These are phyloP conservation scores for Trapa bicornis DNA, from an alignment of 345 rosid genomes.

Conservation along the genomic window DNA sequence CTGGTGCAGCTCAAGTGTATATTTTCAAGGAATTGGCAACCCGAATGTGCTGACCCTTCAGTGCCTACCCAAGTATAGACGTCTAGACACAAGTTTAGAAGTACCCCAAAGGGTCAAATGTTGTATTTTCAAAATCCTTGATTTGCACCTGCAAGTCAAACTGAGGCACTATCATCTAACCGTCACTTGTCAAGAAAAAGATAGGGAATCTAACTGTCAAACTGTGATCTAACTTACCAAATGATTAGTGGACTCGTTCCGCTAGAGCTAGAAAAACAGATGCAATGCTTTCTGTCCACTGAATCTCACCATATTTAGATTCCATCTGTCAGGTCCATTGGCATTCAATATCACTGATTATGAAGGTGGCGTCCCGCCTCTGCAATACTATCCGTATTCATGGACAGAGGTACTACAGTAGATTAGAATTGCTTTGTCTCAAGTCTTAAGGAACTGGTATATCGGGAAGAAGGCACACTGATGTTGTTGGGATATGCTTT, in stretches of 20 bases:
- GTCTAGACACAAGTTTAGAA: neutral
- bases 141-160: neutral
- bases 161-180: neutral
- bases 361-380: conserved; percentile 22
- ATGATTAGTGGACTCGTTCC: too few relatives aligned
- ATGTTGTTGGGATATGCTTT: neutral
- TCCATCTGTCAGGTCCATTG: conserved; percentile 17
- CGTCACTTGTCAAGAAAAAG: too few relatives aligned
- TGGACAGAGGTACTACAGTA: conserved; percentile 22
- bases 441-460: neutral
- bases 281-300: too few relatives aligned
- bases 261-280: too few relatives aligned
- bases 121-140: too few relatives aligned
- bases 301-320: neutral
- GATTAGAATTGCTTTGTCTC: neutral
- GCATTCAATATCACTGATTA: conserved; percentile 18
- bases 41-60: neutral
- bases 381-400: conserved; percentile 11
- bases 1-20: neutral
- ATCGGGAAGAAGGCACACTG: neutral
- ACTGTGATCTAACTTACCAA: too few relatives aligned
- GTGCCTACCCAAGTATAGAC: neutral
- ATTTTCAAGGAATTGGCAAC: neutral
- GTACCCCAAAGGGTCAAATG: neutral
- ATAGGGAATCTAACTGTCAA: neutral